Base-by-base conservation (phyloP, 2,329 filamentous ascomycete species). In the Cyanodermella asteris region DNA sequence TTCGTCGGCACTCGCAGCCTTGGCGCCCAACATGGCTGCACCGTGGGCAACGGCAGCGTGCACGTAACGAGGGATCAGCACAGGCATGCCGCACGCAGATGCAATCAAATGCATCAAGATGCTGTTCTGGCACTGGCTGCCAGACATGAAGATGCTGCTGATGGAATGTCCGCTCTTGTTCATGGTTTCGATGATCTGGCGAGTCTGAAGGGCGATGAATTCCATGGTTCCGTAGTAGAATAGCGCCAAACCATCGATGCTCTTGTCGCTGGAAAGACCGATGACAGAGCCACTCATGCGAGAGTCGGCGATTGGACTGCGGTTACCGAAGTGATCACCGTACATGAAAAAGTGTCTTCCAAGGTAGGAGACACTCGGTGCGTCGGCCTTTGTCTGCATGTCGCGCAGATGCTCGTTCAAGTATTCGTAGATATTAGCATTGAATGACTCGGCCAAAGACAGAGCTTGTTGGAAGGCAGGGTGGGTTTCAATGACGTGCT, bases 291-390 rank as follows among this genome's bases (percentile, higher is more conserved):
- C 87, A 36, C 74, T 75, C 87, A 97, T 97, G 51, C 70, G 75
- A 14, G 84, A 61, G 43, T 97, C 82, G 4, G 87, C 84, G 29
- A 97, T 65, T 2, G 87, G 87, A 12, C 81, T 91, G 20, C 87
- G 72, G 55, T 97, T 97, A 32, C 87, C 87, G 63, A 90, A 94
- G 4, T 94, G 61, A 44, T 97, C 87, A 34, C 87, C 87, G 47
- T 97, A 97, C 57, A 97, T 90, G 66, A 97, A 97, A 55, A 91
- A 75, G 50, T 97, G 84, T 6, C 84, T 76, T 8, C 71, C 81
- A 2, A 97, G 60, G 48, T 82, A 90, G 11, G 78, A 72, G 33
- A 94, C 64, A 26, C 67, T 69, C 0, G 82, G 82, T 3, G 78
- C 78, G 3, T 60, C 55, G 13, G 55, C 50, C 39, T 70, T 70